These are phyloP conservation scores for Sordaria brevicollis DNA, from an alignment of 495 filamentous ascomycete genomes.

Conservation along the genomic window DNA sequence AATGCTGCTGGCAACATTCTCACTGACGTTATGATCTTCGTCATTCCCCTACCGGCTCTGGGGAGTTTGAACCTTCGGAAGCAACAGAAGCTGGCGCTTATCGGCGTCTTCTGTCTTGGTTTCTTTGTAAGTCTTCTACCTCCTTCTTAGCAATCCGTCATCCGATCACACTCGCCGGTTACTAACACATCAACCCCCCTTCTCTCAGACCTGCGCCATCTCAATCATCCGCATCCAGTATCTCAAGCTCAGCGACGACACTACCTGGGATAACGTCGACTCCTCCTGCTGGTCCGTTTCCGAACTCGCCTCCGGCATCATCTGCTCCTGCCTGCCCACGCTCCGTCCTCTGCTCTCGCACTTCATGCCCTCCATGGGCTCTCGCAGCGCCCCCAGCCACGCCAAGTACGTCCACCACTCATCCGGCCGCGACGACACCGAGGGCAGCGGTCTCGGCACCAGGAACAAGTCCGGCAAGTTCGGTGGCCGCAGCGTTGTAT, in stretches of 20 bases:
- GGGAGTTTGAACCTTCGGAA: slow-evolving; percentile 15
- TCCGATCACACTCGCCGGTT: neutral
- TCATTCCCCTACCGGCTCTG: slow-evolving; percentile 41
- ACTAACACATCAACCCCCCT: neutral
- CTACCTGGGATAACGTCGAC: slow-evolving; percentile 47
- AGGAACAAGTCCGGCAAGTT: slow-evolving; percentile 2
- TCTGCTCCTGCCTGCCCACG: slow-evolving; percentile 47
- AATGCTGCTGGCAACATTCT: slow-evolving; percentile 43
- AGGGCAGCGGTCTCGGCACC: neutral
- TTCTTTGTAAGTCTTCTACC: slow-evolving; percentile 20
- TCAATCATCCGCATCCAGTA: slow-evolving; percentile 46
- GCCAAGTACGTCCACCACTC: slow-evolving; percentile 12
- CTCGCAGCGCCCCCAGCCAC: slow-evolving; percentile 4
- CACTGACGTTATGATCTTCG: slow-evolving; percentile 38
- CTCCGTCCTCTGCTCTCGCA: slow-evolving; percentile 39
- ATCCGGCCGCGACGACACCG: slow-evolving; percentile 9
- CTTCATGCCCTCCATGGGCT: slow-evolving; percentile 22
- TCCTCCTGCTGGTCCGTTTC: slow-evolving; percentile 48
- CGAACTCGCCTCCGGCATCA: slow-evolving; percentile 48
- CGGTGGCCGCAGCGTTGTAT: slow-evolving; percentile 13
- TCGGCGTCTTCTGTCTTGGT: slow-evolving; percentile 21
- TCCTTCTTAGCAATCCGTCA: neutral
- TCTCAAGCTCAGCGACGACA: slow-evolving; percentile 36
- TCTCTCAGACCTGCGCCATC: slow-evolving; percentile 39
- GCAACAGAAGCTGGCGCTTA: slow-evolving; percentile 15